Evolutionary conservation across 192 early-diverging fungal species (phyloP), one percentile per base, ranked within the genome.

Genomic region (Backusella sp.): DNA sequence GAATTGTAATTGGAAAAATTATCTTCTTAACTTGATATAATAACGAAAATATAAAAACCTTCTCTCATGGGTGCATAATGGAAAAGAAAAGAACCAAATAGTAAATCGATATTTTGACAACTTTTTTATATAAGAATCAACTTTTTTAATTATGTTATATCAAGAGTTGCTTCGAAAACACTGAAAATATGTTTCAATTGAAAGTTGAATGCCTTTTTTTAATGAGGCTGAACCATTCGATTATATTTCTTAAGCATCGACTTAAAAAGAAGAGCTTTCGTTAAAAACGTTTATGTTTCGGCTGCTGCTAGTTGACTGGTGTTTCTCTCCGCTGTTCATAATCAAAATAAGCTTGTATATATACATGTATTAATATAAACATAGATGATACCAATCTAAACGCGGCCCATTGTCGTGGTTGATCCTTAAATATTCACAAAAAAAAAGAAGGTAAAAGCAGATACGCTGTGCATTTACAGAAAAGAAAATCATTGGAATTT

Each of bases 1-100:
- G 94, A 76, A 92, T 90, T 77, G 91, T 91, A 6, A 86, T 80
- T 0, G 92, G 93, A 21, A 90, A 92, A 37, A 70, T 74, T 23
- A 82, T 94, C 52, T 97, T 99, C 89, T 95, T 97, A 6, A 98
- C 96, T 12, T 97, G 95, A 23, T 94, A 94, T 36, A 96, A 96
- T 49, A 97, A 99, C 88, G 92, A 62, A 62, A 62, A 62, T 21
- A 62, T 4, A 62, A 28, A 59, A 26, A 12, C 26, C 56, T 62
- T 62, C 21, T 28, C 4, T 28, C 26, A 62, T 56, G 21, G 21
- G 8, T 56, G 53, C 21, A 26, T 62, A 62, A 62, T 28, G 26
- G 21, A n/a, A 49, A 49, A 49, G 19, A n/a, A 4, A 49, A 6
- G 17, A 49, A 17, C 1, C 37, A 39, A 49, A 49, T 49, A 19